phyloP scores from a whole-genome alignment of 768 basidiomycete species.

The Rhizopogon rudus region DNA sequence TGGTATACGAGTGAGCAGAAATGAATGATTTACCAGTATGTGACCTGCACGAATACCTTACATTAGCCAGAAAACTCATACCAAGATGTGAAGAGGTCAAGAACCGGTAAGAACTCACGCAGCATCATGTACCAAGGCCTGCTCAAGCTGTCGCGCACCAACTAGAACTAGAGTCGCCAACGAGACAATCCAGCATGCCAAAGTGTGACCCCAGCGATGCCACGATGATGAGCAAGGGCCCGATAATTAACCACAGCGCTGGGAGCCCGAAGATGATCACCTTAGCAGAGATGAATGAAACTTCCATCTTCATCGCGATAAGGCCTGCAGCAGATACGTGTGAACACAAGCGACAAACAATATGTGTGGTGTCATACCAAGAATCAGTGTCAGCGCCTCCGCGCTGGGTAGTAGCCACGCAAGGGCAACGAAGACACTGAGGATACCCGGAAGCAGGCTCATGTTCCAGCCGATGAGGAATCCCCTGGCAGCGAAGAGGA shows the following conservation, averaged over 20 bases:
- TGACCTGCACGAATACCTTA: no score
- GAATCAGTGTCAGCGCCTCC: not conserved
- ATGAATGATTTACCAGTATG: no score
- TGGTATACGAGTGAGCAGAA: no score
- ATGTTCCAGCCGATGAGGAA: not conserved
- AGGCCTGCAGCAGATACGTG: not conserved
- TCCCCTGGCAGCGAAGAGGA: not conserved
- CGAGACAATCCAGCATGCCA: not conserved
- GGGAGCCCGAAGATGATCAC: conserved; percentile 1
- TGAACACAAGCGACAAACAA: not conserved
- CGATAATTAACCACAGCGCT: not conserved
- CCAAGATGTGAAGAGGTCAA: not conserved
- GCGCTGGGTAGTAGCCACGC: not conserved
- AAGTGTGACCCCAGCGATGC: not conserved
- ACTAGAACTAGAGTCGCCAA: not conserved
- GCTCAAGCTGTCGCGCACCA: not conserved
- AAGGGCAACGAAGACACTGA: not conserved
- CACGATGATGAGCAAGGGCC: not conserved
- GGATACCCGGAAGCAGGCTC: not conserved
- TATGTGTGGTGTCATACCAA: not conserved
- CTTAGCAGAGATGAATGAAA: conserved; percentile 1
- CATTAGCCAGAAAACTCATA: not conserved
- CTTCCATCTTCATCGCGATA: conserved; percentile 1
- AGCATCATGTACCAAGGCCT: no score
- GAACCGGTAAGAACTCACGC: not conserved